Conservation (phyloP, 2,329 filamentous ascomycete species). For the Colletotrichum tanaceti region DNA sequence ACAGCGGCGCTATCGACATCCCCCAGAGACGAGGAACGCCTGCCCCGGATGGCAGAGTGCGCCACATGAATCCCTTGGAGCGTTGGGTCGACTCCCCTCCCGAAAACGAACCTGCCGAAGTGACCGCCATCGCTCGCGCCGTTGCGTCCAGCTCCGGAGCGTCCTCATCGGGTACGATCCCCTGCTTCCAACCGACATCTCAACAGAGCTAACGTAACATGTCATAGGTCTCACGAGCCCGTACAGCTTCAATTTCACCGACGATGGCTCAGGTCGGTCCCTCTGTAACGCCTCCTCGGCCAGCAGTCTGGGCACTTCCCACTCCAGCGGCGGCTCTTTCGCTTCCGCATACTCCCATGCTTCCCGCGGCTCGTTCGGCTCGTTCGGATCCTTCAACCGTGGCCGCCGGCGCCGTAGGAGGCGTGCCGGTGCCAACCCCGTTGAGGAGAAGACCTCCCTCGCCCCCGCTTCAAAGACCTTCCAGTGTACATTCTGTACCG, state of each 20-base stretch:
- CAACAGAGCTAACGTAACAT: conserved; percentile 21
- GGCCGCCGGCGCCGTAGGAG: conserved; percentile 64
- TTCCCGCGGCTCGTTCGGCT: conserved; percentile 68
- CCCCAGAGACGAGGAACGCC: conserved; percentile 70
- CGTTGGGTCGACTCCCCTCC: conserved; percentile 70
- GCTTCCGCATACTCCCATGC: conserved; percentile 69
- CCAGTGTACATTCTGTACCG: conserved; percentile 77
- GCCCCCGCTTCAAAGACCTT: conserved; percentile 65
- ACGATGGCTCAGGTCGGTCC: conserved; percentile 70
- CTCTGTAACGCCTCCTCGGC: conserved; percentile 69
- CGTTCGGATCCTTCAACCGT: conserved; percentile 59
- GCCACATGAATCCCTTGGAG: conserved; percentile 66
- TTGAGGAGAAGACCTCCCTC: conserved; percentile 52
- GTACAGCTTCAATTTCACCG: conserved; percentile 67
- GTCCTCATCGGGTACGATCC: conserved; percentile 50
- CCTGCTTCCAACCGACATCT: neutral
- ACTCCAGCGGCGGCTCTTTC: conserved; percentile 69
- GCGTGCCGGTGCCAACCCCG: conserved; percentile 53
- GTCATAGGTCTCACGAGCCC: conserved; percentile 64
- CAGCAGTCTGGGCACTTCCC: conserved; percentile 71
- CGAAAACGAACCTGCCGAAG: conserved; percentile 70
- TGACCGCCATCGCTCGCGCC: conserved; percentile 68
- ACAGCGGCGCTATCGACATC: conserved; percentile 77
- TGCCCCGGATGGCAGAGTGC: conserved; percentile 53
- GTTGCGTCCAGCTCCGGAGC: conserved; percentile 64